Evolutionary conservation across 805 yeast genomes (phyloP).

Genomic region (Candida wancherniae): DNA sequence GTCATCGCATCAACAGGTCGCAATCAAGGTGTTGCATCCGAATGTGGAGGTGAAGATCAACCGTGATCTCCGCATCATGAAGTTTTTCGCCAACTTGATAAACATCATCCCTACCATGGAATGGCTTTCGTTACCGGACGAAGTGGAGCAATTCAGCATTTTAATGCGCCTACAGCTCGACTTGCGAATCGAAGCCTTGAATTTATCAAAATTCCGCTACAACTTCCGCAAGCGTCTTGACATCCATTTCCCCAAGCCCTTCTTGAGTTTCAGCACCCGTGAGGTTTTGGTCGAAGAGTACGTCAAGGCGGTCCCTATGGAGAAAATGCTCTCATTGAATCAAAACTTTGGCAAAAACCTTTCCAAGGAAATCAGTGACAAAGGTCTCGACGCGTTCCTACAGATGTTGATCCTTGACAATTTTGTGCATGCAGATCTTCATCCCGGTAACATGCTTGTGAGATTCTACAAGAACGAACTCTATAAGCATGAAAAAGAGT

Average conservation of each 20-base stretch:
- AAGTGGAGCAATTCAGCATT: conserved; percentile 79
- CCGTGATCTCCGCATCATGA: conserved; percentile 83
- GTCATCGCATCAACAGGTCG: conserved; percentile 57
- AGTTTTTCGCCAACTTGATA: conserved; percentile 65
- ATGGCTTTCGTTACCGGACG: conserved; percentile 94
- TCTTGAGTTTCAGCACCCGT: conserved; percentile 57
- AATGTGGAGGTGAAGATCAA: conserved; percentile 64
- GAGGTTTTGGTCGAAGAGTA: conserved; percentile 81
- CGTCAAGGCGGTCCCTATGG: conserved; percentile 80
- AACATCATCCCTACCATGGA: conserved; percentile 89
- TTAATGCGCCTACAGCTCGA: conserved; percentile 90
- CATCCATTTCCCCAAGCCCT: conserved; percentile 78
- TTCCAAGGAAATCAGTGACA: conserved; percentile 68
- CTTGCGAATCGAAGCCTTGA: conserved; percentile 82
- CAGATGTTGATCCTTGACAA: conserved; percentile 91
- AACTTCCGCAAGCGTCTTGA: conserved; percentile 58
- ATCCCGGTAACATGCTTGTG: conserved; percentile 91
- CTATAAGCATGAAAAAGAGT: conserved; percentile 39
- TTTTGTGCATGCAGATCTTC: conserved; percentile 94
- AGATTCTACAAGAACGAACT: conserved; percentile 54
- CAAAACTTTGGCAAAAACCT: conserved; percentile 44
- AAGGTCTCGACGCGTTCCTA: conserved; percentile 84
- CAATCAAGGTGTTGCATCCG: conserved; percentile 92
- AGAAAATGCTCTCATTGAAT: conserved; percentile 51
- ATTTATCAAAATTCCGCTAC: conserved; percentile 63